A percentile compares a stretch with the other conserved stretches of the same genome.
Conservation (phyloP, 1,284 basidiomycete species). For the Naganishia liquefaciens region DNA sequence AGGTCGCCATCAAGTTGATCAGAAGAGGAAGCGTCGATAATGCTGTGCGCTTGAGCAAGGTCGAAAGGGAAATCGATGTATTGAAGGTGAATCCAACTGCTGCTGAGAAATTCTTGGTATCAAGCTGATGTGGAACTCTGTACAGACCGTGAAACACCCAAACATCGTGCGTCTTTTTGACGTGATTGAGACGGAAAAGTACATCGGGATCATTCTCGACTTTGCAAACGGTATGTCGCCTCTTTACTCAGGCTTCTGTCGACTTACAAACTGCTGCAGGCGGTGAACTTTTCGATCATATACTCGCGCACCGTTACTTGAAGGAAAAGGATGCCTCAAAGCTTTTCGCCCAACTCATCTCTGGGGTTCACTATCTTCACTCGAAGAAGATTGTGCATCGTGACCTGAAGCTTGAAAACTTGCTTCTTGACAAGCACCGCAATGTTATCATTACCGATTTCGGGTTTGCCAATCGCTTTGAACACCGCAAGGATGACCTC, state of each 20-base stretch:
- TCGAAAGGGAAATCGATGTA: slow-evolving; percentile 96
- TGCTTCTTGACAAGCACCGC: slow-evolving; percentile 92
- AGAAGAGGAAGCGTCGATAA: slow-evolving; percentile 88
- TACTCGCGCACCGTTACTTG: slow-evolving; percentile 95
- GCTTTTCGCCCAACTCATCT: slow-evolving; percentile 97
- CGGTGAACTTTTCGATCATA: slow-evolving; percentile 98
- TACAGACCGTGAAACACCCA: slow-evolving; percentile 87
- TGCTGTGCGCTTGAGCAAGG: slow-evolving; percentile 85
- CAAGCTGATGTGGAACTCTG: slow-evolving; percentile 4
- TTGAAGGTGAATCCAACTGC: slow-evolving; percentile 67
- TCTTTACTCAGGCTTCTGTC: background rate
- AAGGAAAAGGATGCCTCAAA: slow-evolving; percentile 93
- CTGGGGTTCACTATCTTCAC: slow-evolving; percentile 98
- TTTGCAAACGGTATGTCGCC: slow-evolving; percentile 72
- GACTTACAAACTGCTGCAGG: slow-evolving; percentile 55
- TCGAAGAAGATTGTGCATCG: slow-evolving; percentile 99
- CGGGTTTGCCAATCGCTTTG: slow-evolving; percentile 97
- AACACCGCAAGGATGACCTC: slow-evolving; percentile 84
- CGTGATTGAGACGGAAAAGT: slow-evolving; percentile 99
- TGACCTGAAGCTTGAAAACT: slow-evolving; percentile 97
- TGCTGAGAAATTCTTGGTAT: background rate
- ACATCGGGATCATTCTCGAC: slow-evolving; percentile 98
- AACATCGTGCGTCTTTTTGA: slow-evolving; percentile 99
- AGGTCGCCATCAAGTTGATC: slow-evolving; percentile 99
- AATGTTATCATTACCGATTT: slow-evolving; percentile 99